Base-by-base conservation (phyloP, 352 stramenopile genomes). In the Phytophthora kernoviae region DNA sequence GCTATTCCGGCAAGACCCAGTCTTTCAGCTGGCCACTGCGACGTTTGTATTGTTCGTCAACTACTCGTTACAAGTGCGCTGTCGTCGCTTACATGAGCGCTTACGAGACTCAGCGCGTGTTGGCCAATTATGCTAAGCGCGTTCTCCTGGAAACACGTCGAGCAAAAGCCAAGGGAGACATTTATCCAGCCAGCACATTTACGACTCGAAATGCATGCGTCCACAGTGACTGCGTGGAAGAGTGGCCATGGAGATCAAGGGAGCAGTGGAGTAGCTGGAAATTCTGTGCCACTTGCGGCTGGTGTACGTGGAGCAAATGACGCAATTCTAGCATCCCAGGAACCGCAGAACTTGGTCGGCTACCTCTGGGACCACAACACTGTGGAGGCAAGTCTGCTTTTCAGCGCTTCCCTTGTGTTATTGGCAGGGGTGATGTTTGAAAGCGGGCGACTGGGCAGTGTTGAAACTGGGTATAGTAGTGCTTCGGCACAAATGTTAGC, bases 281-380 rank as follows among this genome's bases (percentile, higher is more conserved):
- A 41, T 50, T 55, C 58, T 14, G 41, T 18, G 6, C 26, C 41
- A 26, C 18, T 33, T 12, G 43, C 43, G 30, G 45, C 56, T 45
- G 39, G 51, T 33, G 5, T 56, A 6, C 58, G 63, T 44, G 58
- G 58, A 21, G 63, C 63, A 34, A 72, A 68, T 18, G 59, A 73
- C 37, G 59, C 64, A 9, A 69, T 73, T 18, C 53, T 73, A 22
- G 58, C 54, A 18, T 67, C 64, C 15, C 58, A 68, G 47, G 73
- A 84, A 26, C 56, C 64, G 6, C 76, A 84, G 33, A 78, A 70
- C 15, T 40, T 85, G 40, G 65, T 70, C 33, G 79, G 83, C 41
- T 88, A 87, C 40, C 68, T 90, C 14, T 90, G 76, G 78, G 79
- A 93, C 33, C 87, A 93, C 72, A 93, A 93, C 55, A 90, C 83